Evolutionary conservation across 176 grass and related monocot genomes (phyloP).

Genomic region (Hordeum vulgare): MorexV3_pseudomolecules_assembly NC_058518.1:156417533-156418032

Average conservation of each 20-base stretch:
- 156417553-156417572: constrained; percentile 61
- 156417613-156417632: neutral
- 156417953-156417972: too few species aligned
- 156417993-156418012: too few species aligned
- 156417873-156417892: too few species aligned
- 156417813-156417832: too few species aligned
- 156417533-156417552: neutral
- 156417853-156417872: too few species aligned
- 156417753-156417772: constrained; percentile 55
- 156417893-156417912: too few species aligned
- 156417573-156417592: constrained; percentile 35
- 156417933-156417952: too few species aligned
- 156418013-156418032: too few species aligned
- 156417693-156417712: neutral
- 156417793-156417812: neutral
- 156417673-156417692: too few species aligned
- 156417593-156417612: neutral
- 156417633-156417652: neutral
- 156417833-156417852: too few species aligned
- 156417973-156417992: too few species aligned
- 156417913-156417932: too few species aligned
- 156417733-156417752: constrained; percentile 16
- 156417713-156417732: constrained; percentile 46
- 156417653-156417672: constrained; percentile 34
- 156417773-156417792: constrained; percentile 59